Evolutionary conservation across 768 basidiomycete species (phyloP), one percentile per base, ranked within the genome.

Genomic region (Clitopilus hobsonii): DNA sequence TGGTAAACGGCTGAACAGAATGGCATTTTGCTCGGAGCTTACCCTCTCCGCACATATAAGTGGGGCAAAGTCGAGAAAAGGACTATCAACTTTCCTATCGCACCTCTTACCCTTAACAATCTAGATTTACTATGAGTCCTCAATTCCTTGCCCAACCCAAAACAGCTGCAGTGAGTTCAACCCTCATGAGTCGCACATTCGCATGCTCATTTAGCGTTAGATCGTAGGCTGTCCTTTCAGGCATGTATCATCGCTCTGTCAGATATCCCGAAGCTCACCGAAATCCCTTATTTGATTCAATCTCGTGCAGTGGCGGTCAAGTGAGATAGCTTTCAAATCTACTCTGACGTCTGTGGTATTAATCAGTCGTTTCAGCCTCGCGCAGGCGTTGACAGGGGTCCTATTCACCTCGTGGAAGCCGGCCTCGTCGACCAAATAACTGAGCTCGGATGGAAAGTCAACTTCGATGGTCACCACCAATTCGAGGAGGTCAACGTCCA

Each of bases 201-300:
- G 11, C n/a, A 45, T 32, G 22, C 41, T 32, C 25, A 51, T 38
- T 49, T 53, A 27, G 51, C 55, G 47, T 53, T 58, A 94, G 88
- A 90, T 98, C 63, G 86, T 98, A 25, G 94, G 92, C 24, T 97
- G 94, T 73, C 95, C 95, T 14, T 97, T 97, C 80, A 93, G 90
- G 94, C 92, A 63, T 67, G 83, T 74, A 59, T 57, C 45, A 41
- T n/a, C 47, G 55, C 53, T 56, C 25, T 36, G 51, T 47, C 30
- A 54, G 24, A 20, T 8, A 5, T 51, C 49, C 29, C 30, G n/a
- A 58, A 51, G 50, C 49, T 28, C 29, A 27, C 49, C 27, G 49
- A 20, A 52, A 45, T 52, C 30, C 32, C 53, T 54, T 47, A 20
- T 45, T 45, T 45, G 11, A 10, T 20, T 11, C 18, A 4, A 5